Evolutionary conservation across 2,329 filamentous ascomycete species (phyloP).

Genomic region (Tolypocladium ovalisporum): DNA sequence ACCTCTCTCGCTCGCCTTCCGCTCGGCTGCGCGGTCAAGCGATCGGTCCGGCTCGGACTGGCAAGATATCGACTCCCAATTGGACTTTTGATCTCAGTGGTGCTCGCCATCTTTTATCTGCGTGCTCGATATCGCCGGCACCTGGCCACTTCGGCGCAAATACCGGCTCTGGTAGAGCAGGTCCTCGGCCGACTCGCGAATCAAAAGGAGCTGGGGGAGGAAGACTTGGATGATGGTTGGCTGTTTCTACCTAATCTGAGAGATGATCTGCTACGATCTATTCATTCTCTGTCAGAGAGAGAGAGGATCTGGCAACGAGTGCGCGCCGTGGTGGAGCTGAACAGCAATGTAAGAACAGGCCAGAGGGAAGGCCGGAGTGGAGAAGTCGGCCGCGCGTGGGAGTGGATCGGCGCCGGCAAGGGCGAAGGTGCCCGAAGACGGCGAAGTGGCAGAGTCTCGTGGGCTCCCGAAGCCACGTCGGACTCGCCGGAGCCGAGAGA

Average conservation of each 20-base stretch:
- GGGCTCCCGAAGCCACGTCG: conserved; percentile 25
- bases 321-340: conserved; percentile 76
- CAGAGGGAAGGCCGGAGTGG: conserved; percentile 58
- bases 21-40: conserved; percentile 69
- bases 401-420: conserved; percentile 53
- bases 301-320: conserved; percentile 80
- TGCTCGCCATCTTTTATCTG: conserved; percentile 47
- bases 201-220: conserved; percentile 71
- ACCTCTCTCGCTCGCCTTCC: conserved; percentile 87
- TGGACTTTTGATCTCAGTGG: conserved; percentile 49
- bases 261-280: conserved; percentile 77
- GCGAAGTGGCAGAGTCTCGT: conserved; percentile 41
- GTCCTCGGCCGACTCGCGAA: conserved; percentile 73
- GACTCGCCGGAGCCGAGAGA: conserved; percentile 17
- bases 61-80: conserved; percentile 80
- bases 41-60: conserved; percentile 69
- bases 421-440: conserved; percentile 33
- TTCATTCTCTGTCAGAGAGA: conserved; percentile 66
- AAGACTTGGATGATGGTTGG: conserved; percentile 60
- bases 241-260: conserved; percentile 81
- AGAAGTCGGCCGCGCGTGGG: conserved; percentile 57
- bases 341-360: conserved; percentile 76
- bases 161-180: conserved; percentile 76
- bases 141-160: conserved; percentile 54
- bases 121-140: conserved; percentile 52